Evolutionary conservation across 306 rosid species (phyloP), one percentile per base, ranked within the genome.

Genomic region (Echinosophora koreensis): DNA sequence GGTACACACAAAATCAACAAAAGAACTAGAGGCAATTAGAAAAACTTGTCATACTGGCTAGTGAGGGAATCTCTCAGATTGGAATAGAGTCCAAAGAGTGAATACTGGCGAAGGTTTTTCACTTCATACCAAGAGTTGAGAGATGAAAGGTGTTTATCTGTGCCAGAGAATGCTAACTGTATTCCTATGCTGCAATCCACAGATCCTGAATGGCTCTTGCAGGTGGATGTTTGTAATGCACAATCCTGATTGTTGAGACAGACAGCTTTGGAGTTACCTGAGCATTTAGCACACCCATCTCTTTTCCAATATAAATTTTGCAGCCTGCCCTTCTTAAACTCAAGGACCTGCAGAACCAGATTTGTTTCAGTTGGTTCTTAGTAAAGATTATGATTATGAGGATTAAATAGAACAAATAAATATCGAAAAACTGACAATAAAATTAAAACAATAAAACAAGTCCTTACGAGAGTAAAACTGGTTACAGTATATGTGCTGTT

Each of bases 101-200:
- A 94, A 77, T 92, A 92, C 73, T 94, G 98, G 39, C 98, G 89
- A 78, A 94, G 97, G 51, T 88, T 94, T 75, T 86, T 80, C 60
- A 92, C 97, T 86, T 94, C 98, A 71, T 94, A 94, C 98, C 98
- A 94, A n/a, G 98, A 94, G 84, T 94, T 94, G 65, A 94, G 92
- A 64, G 84, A 90, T 5, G 87, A 78, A 56, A 92, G 96, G 81
- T 94, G 93, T 63, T 92, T 90, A 62, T 94, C 98, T 1, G 98
- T 94, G 71, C 98, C 97, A 3, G 98, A 94, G 85, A 94, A 94
- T 2, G 98, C 94, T 86, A 92, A 65, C 41, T 94, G 97, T 82
- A 94, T 92, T 9, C 94, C 96, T 5, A 92, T 41, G 84, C 94
- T 94, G 85, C 98, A 94, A 84, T 94, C 98, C 30, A 90, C 94